Base-by-base conservation (phyloP, 331 rosid genomes). In the Malus hybrid region DNA sequence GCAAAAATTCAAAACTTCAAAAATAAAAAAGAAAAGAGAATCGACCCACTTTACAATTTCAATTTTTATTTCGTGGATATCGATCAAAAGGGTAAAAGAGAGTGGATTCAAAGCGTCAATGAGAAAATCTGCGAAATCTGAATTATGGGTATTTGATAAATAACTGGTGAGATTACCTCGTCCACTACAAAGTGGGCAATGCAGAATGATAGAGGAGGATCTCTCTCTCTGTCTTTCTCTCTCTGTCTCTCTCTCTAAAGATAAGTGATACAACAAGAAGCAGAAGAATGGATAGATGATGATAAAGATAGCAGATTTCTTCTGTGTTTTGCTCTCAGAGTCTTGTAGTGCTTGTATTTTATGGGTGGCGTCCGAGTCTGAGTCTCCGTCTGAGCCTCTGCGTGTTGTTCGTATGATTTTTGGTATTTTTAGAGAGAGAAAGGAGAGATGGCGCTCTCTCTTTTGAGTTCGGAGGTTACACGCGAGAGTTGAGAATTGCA, bases 141-240 rank as follows among this genome's bases (percentile, higher is more conserved):
- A n/a, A 52, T 62, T 63, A 10, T 28, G 71, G 78, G 50, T 50
- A 74, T 48, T 74, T 32, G 78, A n/a, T 46, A 29, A 32, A 28
- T 64, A 54, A 46, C 59, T 46, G 54, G 29, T 24, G 73, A 89
- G 92, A 84, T 81, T 86, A 88, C 83, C 93, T 86, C 83, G 92
- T 85, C 86, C 88, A 76, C 91, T 84, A 84, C 90, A 86, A 87
- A 82, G 89, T 73, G 81, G 86, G 86, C 90, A 89, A 86, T 91
- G 91, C 83, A 83, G 88, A 77, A 88, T 81, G 84, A 89, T 87
- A 83, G 76, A 75, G 67, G 81, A 85, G 96, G 96, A 91, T 89
- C 93, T 86, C 91, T 83, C 83, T 69, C 65, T 75, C 65, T 75
- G 39, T 62, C 66, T 80, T 79, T 73, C 57, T 74, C 71, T 56